Base-by-base conservation (phyloP, 176 grass and related monocot species). In the Raddia guianensis region DNA sequence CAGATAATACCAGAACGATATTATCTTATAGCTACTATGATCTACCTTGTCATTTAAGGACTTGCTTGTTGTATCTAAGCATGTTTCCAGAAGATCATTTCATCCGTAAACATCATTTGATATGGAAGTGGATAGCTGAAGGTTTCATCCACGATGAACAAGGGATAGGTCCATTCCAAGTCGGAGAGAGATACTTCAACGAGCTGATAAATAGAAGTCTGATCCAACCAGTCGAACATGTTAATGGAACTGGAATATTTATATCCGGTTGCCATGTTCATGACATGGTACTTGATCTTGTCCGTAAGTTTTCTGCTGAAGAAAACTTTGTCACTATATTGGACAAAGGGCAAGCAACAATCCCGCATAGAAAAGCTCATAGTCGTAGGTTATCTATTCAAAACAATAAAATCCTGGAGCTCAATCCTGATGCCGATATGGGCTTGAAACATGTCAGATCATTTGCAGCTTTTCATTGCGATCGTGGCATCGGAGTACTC, bases 101-200 rank as follows among this genome's bases (percentile, higher is more conserved):
- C 0, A 72, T 82, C 4, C 0, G 0, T 0, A 82, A 49, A 13
- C 0, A 40, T 42, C 0, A 0, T 1, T 34, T 82, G 32, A 72
- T 82, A 82, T 63, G 68, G 68, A 72, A 19, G 27, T 82, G 79
- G 79, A 21, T 82, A 20, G 55, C 55, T 1, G 68, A 82, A 52
- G 12, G 57, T 6, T 73, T 82, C 20, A 3, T 72, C 6, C 13
- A n/a, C 0, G 0, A 13, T 2, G 6, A 10, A 40, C 1, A 64
- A 1, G 12, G 33, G n/a, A 2, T 3, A 13, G 0, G 13, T 0
- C 9, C 72, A 14, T 62, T 63, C 9, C 68, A 72, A 15, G 0
- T 63, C 0, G 79, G 79, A 14, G 56, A 82, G 10, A 4, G 0
- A 1, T 72, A 42, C 9, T 82, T 82, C 15, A 7, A 63, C 4